Evolutionary conservation across 2,329 filamentous ascomycete genomes (phyloP), one percentile per base, ranked within the genome.

Genomic region (Aspergillus carbonarius): DNA sequence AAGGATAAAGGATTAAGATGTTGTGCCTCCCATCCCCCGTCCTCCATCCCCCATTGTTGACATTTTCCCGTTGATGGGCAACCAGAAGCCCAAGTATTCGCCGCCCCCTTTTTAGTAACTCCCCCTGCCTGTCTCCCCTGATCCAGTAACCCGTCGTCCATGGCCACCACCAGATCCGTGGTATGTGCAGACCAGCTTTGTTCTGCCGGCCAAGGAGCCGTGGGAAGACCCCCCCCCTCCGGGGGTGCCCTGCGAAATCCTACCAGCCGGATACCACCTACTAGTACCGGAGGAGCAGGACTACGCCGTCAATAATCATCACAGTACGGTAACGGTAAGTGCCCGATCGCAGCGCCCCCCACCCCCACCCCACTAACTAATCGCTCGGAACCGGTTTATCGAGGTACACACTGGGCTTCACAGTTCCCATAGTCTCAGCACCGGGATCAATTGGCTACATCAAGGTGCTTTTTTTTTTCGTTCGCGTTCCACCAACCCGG

Each of bases 81-180:
- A 40, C 39, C 39, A 48, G 13, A 12, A 23, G 42, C 25, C 44
- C 44, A 27, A 30, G 15, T 17, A 48, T 47, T 59, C 48, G 58
- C 57, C 57, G 58, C 60, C 60, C 60, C 60, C 60, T 62, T 60
- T 60, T 25, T 53, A 27, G 20, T 40, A 25, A 23, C 4, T 15
- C 23, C 25, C 9, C 20, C 44, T 15, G n/a, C 8, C n/a, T 30
- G 23, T 30, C 23, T 27, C 17, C 30, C 44, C 42, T 30, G 25
- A 48, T 48, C 44, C 44, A 48, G 12, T 48, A 3, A 4, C 23
- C 42, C 42, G 23, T 27, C 15, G 44, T 48, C 25, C 23, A 48
- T 17, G 25, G 44, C 44, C 44, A 48, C 44, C 44, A 48, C 44
- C 44, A 48, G 44, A 48, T 48, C 44, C 44, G 44, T 48, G 44